Conservation (phyloP, 108 stramenopile genomes). For the Pseudonitzschia delicatissima region DNA sequence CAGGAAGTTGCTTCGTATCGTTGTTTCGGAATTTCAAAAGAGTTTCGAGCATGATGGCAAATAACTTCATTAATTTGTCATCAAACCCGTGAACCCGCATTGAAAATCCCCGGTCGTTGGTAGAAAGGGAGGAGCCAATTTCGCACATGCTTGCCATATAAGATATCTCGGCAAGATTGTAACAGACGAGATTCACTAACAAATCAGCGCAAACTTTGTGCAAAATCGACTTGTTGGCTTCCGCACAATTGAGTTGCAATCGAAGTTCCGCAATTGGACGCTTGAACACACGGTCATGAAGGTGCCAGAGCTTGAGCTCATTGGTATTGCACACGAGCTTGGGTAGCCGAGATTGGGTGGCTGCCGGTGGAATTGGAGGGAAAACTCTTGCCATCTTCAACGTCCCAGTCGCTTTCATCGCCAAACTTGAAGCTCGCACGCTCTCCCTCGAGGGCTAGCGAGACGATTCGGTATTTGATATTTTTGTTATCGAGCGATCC, state of each 20-base stretch:
- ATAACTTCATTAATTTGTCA: constrained; percentile 67
- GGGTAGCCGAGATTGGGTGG: constrained; percentile 56
- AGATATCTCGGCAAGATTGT: constrained; percentile 62
- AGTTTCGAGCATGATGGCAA: constrained; percentile 41
- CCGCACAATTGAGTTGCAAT: constrained; percentile 52
- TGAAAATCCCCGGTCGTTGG: constrained; percentile 65
- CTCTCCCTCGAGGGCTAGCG: constrained; percentile 60
- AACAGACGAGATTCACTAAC: constrained; percentile 59
- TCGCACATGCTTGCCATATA: constrained; percentile 79
- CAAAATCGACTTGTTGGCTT: constrained; percentile 59
- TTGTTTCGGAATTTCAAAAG: constrained; percentile 64
- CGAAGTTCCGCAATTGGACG: constrained; percentile 81
- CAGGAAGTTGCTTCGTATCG: constrained; percentile 39
- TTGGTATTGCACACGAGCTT: constrained; percentile 58
- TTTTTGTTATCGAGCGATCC: constrained; percentile 68
- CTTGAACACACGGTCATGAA: constrained; percentile 82
- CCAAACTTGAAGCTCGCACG: constrained; percentile 61
- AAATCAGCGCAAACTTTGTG: constrained; percentile 74
- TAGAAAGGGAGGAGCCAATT: constrained; percentile 49
- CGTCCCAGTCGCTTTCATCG: constrained; percentile 74
- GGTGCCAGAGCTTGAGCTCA: constrained; percentile 68
- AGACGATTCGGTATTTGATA: constrained; percentile 66
- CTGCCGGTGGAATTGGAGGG: constrained; percentile 75
- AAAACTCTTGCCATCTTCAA: constrained; percentile 48
- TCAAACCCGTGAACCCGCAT: constrained; percentile 78